Conservation (phyloP, 495 filamentous ascomycete genomes). For the Cenococcum geophilum region DNA sequence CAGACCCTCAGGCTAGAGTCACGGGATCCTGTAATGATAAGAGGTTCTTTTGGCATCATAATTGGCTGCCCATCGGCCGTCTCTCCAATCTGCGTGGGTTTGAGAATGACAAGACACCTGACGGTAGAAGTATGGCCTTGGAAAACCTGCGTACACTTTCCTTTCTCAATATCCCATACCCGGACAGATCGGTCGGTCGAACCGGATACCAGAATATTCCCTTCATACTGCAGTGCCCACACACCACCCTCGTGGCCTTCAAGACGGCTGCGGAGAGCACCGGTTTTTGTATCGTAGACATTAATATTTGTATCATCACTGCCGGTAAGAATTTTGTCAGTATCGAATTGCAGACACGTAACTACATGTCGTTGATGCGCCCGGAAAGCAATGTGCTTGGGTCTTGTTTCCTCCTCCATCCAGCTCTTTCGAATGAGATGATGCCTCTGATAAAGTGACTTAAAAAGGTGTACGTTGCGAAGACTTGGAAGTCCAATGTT, state of each 20-base stretch:
- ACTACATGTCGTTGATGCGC: constrained; percentile 96
- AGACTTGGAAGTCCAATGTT: constrained; percentile 71
- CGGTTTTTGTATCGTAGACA: constrained; percentile 96
- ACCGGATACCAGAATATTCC: constrained; percentile 89
- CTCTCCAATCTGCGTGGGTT: constrained; percentile 72
- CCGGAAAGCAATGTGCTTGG: constrained; percentile 91
- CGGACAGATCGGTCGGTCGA: constrained; percentile 93
- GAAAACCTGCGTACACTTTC: constrained; percentile 87
- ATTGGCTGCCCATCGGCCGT: constrained; percentile 66
- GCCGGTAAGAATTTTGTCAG: constrained; percentile 94
- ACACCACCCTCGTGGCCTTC: constrained; percentile 95
- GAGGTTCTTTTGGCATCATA: constrained; percentile 83
- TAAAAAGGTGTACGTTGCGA: constrained; percentile 82
- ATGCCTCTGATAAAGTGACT: constrained; percentile 90
- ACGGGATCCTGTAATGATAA: constrained; percentile 96
- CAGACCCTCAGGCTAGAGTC: constrained; percentile 93
- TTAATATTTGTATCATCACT: constrained; percentile 98
- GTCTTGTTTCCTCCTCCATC: constrained; percentile 78
- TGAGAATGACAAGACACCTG: constrained; percentile 88
- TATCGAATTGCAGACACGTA: constrained; percentile 94
- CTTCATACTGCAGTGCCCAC: constrained; percentile 95
- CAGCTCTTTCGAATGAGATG: constrained; percentile 82
- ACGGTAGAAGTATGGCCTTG: constrained; percentile 97
- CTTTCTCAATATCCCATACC: constrained; percentile 94
- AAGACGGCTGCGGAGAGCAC: constrained; percentile 71